Evolutionary conservation across 1,284 basidiomycete species (phyloP).

Genomic region (Ceratobasidium sp.): DNA sequence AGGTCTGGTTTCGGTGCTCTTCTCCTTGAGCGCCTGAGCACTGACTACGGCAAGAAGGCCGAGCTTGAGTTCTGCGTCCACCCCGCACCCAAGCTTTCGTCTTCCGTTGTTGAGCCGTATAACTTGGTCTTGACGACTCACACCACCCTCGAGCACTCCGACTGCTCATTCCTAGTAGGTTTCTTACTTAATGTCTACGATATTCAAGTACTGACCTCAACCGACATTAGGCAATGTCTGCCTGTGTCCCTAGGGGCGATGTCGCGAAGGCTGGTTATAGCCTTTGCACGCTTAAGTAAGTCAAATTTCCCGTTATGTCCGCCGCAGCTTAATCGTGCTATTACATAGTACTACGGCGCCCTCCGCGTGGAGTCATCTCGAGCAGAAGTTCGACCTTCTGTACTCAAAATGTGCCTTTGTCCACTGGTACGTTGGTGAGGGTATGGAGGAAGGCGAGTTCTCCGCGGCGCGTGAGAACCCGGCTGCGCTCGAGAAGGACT

Average conservation of each 20-base stretch:
- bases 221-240: conserved; percentile 61
- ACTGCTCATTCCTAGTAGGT: conserved; percentile 96
- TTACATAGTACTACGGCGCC: conserved; percentile 91
- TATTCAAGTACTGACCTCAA: no score
- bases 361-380: conserved; percentile 92
- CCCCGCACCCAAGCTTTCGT: conserved; percentile 93
- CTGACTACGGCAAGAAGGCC: conserved; percentile 99
- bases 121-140: conserved; percentile 99
- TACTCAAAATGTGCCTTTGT: conserved; percentile 93
- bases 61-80: conserved; percentile 99
- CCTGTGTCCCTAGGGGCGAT: conserved; percentile 92
- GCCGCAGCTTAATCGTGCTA: neutral
- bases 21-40: conserved; percentile 93
- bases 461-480: conserved; percentile 97
- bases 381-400: conserved; percentile 73
- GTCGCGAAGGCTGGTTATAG: conserved; percentile 94
- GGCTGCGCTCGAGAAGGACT: conserved; percentile 88
- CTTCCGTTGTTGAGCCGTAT: conserved; percentile 98
- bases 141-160: conserved; percentile 98
- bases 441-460: conserved; percentile 99
- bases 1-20: conserved; percentile 99
- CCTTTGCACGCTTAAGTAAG: conserved; percentile 93
- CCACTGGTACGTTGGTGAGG: conserved; percentile 96
- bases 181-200: no score
- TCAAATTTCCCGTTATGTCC: neutral